Evolutionary conservation across 2,329 filamentous ascomycete genomes (phyloP), one percentile per base, ranked within the genome.

Genomic region (Xylaria sp.): DNA sequence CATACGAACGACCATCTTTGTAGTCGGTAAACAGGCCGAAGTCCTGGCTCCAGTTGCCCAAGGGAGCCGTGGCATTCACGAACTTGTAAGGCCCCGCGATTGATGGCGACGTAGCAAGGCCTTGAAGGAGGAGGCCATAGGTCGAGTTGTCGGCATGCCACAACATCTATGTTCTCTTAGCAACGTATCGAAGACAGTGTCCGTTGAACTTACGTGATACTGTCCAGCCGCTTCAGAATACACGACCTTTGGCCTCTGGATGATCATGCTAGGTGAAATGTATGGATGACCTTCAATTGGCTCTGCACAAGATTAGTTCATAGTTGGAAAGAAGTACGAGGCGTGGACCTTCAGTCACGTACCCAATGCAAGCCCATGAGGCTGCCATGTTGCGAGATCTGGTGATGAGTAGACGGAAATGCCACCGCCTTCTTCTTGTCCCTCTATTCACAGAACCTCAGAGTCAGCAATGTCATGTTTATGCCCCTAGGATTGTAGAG

Each of bases 31-130:
- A 87, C 21, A 86, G 75, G 9, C 85, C 85, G 46, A 86, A 87
- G 57, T 87, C 85, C 64, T 87, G 85, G 0, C 83, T 86, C 85
- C 85, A 87, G 70, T 87, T 87, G 1, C 85, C 85, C 0, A 87
- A 78, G 0, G 85, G 85, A 0, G 80, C 75, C 0, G 79, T 81
- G 1, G 83, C 85, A 40, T 82, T 78, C 13, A 84, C 75, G 60
- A 86, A 86, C 1, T 68, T 77, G 69, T 86, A 87, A 0, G 84
- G 84, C 0, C 84, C 84, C 0, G 75, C 77, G 56, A 84, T 81
- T 27, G 78, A 80, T 56, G 84, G 79, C 0, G 84, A 78, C 1
- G 80, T 80, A 3, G 85, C 85, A 33, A 86, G 75, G 0, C 85
- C 85, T 72, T 87, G 85, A 0, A 86, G 78, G 0, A 87, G 77